Evolutionary conservation across 306 rosid genomes (phyloP).

Genomic region (Carpinus viminea): DNA sequence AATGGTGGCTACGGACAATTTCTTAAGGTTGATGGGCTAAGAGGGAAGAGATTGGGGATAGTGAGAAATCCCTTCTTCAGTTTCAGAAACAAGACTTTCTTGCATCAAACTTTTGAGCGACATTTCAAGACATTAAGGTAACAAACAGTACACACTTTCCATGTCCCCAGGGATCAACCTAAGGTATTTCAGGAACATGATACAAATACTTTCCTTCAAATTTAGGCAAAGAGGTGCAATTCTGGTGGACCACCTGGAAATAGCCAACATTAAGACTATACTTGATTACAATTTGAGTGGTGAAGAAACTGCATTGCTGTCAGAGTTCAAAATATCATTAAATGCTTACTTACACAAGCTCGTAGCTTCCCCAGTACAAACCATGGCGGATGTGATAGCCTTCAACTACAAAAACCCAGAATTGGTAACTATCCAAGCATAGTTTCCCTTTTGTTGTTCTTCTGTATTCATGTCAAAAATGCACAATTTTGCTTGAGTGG

Average conservation of each 20-base stretch:
- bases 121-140: conserved; percentile 63
- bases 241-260: conserved; percentile 46
- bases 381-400: conserved; percentile 50
- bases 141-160: conserved; percentile 18
- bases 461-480: neutral
- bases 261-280: conserved; percentile 25
- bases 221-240: conserved; percentile 52
- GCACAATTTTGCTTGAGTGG: neutral
- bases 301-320: conserved; percentile 37
- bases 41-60: conserved; percentile 63
- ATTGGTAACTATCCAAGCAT: conserved; percentile 27
- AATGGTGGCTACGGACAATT: conserved; percentile 56
- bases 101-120: conserved; percentile 32
- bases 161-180: neutral
- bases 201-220: conserved; percentile 10
- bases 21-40: conserved; percentile 47
- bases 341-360: conserved; percentile 48
- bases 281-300: conserved; percentile 14
- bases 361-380: conserved; percentile 46
- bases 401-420: conserved; percentile 46
- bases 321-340: conserved; percentile 54
- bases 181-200: neutral
- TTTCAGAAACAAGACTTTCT: conserved; percentile 25
- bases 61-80: conserved; percentile 25
- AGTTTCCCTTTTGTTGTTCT: neutral